These are phyloP conservation scores for Torrubiella hemipterigena DNA, from an alignment of 2,329 filamentous ascomycete genomes.

Conservation along the genomic window DNA sequence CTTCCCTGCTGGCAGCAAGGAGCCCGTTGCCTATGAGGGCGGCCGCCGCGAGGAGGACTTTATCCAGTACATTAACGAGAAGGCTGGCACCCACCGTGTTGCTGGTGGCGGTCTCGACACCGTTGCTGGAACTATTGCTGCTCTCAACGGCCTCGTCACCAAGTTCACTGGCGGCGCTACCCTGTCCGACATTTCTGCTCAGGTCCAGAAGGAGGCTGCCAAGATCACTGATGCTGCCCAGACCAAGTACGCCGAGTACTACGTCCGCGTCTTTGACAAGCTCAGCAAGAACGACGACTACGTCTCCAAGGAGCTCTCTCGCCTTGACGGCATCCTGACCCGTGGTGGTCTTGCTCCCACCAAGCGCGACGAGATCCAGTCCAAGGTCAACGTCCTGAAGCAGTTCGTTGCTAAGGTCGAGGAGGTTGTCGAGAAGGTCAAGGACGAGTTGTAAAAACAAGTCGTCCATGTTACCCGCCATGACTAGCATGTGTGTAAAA, in stretches of 20 bases:
- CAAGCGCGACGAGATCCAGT: conserved; percentile 81
- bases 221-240: conserved; percentile 48
- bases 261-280: conserved; percentile 84
- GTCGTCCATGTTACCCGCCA: too few relatives aligned
- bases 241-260: conserved; percentile 84
- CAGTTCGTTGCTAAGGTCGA: conserved; percentile 66
- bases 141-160: conserved; percentile 63
- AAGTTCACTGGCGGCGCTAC: conserved; percentile 56
- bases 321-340: conserved; percentile 66
- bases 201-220: conserved; percentile 61
- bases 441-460: conserved; percentile 59
- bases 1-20: conserved; percentile 76
- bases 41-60: conserved; percentile 68
- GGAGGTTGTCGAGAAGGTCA: conserved; percentile 44
- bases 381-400: conserved; percentile 77
- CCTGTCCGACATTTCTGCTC: conserved; percentile 51
- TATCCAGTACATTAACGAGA: conserved; percentile 72
- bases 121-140: conserved; percentile 69
- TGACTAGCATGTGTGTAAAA: background rate
- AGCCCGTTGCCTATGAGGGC: conserved; percentile 59
- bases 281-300: conserved; percentile 65
- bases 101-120: conserved; percentile 69
- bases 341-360: conserved; percentile 76
- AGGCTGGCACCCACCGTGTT: conserved; percentile 76
- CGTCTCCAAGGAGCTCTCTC: conserved; percentile 72